Percentiles rank a stretch among this genome's conserved stretches.
These are phyloP conservation scores for Chenopodium suecicum DNA, from an alignment of 148 eudicot species.

Conservation along the genomic window DNA sequence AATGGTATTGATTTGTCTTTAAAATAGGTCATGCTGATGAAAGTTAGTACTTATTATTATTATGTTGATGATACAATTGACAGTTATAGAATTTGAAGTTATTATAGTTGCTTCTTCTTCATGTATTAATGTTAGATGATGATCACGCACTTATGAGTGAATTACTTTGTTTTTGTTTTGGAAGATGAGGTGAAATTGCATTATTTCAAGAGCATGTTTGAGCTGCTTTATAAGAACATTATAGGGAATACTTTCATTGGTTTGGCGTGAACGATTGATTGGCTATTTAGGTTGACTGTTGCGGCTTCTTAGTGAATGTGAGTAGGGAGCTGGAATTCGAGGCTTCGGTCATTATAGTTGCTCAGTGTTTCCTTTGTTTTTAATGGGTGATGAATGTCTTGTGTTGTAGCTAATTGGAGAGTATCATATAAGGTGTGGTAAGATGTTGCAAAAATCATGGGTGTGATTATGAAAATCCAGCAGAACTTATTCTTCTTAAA, in stretches of 20 bases:
- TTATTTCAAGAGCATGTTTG: not conserved
- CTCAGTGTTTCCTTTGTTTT: not conserved
- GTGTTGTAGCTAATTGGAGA: not conserved
- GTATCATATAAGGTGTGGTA: not conserved
- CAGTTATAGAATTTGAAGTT: not conserved
- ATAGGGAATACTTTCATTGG: not conserved
- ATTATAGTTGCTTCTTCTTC: not conserved
- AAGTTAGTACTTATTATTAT: not conserved
- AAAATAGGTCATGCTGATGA: not conserved
- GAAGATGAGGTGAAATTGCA: not conserved
- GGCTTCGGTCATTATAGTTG: not conserved
- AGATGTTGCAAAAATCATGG: not conserved
- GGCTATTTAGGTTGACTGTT: not conserved
- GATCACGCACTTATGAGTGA: not conserved
- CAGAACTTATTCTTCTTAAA: not conserved
- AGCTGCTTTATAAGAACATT: constrained; percentile 4
- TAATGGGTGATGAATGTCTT: not conserved
- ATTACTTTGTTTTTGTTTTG: not conserved
- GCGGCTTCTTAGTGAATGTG: not conserved
- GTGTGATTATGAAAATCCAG: not conserved
- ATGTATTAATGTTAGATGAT: too few relatives aligned
- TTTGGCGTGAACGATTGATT: not conserved
- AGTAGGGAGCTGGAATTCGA: not conserved
- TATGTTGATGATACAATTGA: not conserved
- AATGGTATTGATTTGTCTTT: not conserved